Base-by-base conservation (phyloP, 164 flowering plant genomes). In the Litsea cubeba region DNA sequence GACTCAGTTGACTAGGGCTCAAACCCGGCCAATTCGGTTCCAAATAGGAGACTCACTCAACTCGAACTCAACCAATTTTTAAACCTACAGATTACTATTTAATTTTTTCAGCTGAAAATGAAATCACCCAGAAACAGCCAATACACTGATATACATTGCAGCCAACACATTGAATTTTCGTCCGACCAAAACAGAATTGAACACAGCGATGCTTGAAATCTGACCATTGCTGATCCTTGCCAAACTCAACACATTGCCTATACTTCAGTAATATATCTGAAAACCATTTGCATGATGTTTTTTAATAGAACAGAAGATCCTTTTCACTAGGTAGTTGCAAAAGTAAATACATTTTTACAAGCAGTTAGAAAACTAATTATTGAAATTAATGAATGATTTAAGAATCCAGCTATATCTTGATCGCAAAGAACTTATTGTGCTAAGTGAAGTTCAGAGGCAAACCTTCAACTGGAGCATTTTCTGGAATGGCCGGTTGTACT, bases 401-500 rank as follows among this genome's bases (percentile, higher is more conserved):
- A 63, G 66, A 25, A 63, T n/a, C 66, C 25, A 63, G 7, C 17
- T 22, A 63, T 63, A 12, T 24, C 30, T 23, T 22, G 8, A 63
- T 54, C 5, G 28, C 66, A 22, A n/a, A 12, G 30, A 24, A n/a
- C 30, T 24, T 63, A 25, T 25, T 22, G 7, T 17, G 50, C 32
- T 3, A 72, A 71, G 24, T 18, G 12, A 57, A 74, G 15, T 50
- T 69, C 28, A 76, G 65, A 24, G 26, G 12, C 20, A 71, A 7
- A 92, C 97, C 97, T 89, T 92, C 88, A 18, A 88, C 79, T 18
- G 94, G 88, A 84, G 95, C 93, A 86, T 94, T 94, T 86, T 94
- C 97, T 50, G 99, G 99, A 82, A 94, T 91, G 15, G 93, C 91
- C 78, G 99, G 99, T 77, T 96, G 99, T 62, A 94, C 94, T 25